Percentiles rank a stretch among this genome's conserved stretches.
Evolutionary conservation across 2,329 filamentous ascomycete species (phyloP).

Genomic region (Penicillium sp.): DNA sequence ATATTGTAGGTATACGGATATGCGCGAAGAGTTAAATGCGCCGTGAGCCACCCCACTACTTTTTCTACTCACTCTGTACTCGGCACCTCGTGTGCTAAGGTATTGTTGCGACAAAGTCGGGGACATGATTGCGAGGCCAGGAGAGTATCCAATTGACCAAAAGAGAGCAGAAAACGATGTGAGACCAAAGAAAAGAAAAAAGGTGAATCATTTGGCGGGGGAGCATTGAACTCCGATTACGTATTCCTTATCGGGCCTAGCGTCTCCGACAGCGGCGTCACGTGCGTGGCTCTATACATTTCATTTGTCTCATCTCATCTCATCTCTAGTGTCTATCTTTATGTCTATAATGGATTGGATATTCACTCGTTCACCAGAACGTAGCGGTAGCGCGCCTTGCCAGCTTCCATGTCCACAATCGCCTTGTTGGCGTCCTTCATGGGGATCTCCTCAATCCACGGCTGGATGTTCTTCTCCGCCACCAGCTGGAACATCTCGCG

Average conservation of each 20-base stretch:
- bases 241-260: conserved; percentile 19
- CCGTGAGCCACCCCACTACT: background rate
- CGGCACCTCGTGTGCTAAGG: conserved; percentile 31
- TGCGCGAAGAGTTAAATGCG: background rate
- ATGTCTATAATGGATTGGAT: background rate
- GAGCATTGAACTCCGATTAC: background rate
- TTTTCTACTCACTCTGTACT: conserved; percentile 25
- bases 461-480: conserved; percentile 37
- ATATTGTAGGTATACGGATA: background rate
- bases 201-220: conserved; percentile 22
- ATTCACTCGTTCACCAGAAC: conserved; percentile 41
- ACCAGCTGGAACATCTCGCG: conserved; percentile 44
- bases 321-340: background rate
- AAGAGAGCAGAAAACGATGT: background rate
- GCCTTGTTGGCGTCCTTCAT: conserved; percentile 45
- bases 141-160: background rate
- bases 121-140: conserved; percentile 18
- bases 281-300: conserved; percentile 11
- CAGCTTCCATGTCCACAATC: conserved; percentile 43
- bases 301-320: background rate
- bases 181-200: background rate
- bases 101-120: conserved; percentile 32
- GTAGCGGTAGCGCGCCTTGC: conserved; percentile 46
- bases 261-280: conserved; percentile 29
- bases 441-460: conserved; percentile 42